A percentile compares a stretch with the other conserved stretches of the same genome.
Evolutionary conservation across 78 protist species (phyloP).

Genomic region (Chrysochromulina parva): DNA sequence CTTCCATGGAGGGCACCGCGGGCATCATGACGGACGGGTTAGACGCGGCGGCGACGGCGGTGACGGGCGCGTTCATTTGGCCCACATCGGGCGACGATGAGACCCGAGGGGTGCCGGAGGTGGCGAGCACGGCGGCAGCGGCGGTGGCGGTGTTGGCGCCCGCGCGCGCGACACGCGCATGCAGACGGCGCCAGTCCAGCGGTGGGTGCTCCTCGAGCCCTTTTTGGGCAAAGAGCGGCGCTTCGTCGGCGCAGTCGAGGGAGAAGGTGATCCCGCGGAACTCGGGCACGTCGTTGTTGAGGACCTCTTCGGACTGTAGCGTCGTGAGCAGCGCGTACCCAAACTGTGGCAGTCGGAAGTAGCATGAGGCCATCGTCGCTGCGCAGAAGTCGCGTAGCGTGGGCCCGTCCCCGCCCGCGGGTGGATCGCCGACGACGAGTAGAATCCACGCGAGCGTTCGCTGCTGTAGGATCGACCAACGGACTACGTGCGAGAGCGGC

Average conservation of each 20-base stretch:
- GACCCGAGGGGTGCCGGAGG: too few relatives aligned
- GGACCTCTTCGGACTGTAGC: not conserved
- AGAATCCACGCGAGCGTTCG: not conserved
- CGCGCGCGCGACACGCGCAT: not conserved
- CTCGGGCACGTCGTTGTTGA: slow-evolving; percentile 1
- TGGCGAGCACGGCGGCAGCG: not conserved
- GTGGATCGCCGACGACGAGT: not conserved
- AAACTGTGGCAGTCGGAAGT: not conserved
- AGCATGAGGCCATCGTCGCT: not conserved
- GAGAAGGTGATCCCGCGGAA: slow-evolving; percentile 14
- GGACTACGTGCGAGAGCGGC: too few relatives aligned
- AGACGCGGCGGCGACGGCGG: too few relatives aligned
- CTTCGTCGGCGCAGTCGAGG: slow-evolving; percentile 1
- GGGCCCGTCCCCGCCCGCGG: not conserved
- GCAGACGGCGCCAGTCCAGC: not conserved
- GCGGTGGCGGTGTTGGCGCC: not conserved
- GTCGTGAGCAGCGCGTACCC: not conserved
- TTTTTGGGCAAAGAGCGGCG: not conserved
- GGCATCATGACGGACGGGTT: too few relatives aligned
- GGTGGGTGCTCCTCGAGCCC: not conserved
- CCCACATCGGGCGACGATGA: too few relatives aligned
- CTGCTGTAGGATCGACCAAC: not conserved
- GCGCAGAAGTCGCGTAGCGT: not conserved
- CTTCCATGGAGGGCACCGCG: too few relatives aligned
- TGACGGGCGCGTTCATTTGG: too few relatives aligned